Conservation (phyloP, 768 basidiomycete species). For the Boletus sensibilis region DNA sequence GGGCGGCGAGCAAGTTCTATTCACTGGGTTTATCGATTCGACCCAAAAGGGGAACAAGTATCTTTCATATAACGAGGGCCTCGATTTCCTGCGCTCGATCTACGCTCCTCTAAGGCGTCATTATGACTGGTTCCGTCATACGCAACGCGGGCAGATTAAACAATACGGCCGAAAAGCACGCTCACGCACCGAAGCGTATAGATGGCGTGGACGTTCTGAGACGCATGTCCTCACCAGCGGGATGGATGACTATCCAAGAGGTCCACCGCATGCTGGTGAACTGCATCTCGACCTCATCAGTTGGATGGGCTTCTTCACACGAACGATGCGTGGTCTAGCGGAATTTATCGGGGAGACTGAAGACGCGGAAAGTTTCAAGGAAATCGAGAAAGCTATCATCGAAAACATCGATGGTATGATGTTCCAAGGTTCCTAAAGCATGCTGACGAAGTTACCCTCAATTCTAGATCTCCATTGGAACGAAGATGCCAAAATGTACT, state of each 20-base stretch:
- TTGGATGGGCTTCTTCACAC: slow-evolving; percentile 95
- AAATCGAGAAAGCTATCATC: slow-evolving; percentile 78
- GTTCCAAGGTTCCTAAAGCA: neutral
- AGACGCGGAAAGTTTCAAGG: slow-evolving; percentile 71
- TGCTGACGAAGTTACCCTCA: neutral
- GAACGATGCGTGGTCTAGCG: slow-evolving; percentile 90
- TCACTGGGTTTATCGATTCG: slow-evolving; percentile 31
- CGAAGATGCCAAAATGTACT: slow-evolving; percentile 88
- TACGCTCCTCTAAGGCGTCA: slow-evolving; percentile 85
- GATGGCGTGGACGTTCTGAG: slow-evolving; percentile 89
- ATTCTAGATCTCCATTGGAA: slow-evolving; percentile 87
- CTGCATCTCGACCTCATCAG: slow-evolving; percentile 90
- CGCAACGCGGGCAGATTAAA: slow-evolving; percentile 91
- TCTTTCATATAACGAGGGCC: slow-evolving; percentile 58
- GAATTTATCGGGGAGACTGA: slow-evolving; percentile 84
- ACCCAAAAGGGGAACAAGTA: slow-evolving; percentile 45
- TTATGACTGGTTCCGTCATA: slow-evolving; percentile 95
- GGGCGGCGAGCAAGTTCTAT: slow-evolving; percentile 51
- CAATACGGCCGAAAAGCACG: slow-evolving; percentile 81
- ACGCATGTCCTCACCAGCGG: slow-evolving; percentile 90
- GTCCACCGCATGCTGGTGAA: slow-evolving; percentile 86
- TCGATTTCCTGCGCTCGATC: slow-evolving; percentile 71
- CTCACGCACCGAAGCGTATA: slow-evolving; percentile 88
- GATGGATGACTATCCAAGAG: slow-evolving; percentile 95
- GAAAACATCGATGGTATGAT: slow-evolving; percentile 78